A percentile compares a stretch with the other conserved stretches of the same genome.
These are phyloP conservation scores for Cicer chorassanicum DNA, from an alignment of 306 rosid genomes.

Conservation along the genomic window DNA sequence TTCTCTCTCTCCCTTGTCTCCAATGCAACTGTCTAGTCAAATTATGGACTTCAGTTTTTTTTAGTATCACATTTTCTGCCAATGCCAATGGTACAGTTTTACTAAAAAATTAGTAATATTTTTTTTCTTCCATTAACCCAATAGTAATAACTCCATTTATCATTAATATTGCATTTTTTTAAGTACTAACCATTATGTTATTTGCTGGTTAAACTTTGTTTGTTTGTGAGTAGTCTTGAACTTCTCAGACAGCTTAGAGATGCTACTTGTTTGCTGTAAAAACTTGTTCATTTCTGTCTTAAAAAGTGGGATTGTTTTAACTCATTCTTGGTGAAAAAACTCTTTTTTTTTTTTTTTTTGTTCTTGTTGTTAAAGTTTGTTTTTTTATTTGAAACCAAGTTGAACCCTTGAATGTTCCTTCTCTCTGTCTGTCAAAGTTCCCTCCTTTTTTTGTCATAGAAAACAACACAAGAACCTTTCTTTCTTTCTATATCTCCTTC, in stretches of 20 bases:
- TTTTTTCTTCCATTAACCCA: slow-evolving; percentile 18
- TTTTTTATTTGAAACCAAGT: slow-evolving; percentile 46
- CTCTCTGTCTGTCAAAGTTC: slow-evolving; percentile 50
- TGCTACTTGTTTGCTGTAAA: slow-evolving; percentile 45
- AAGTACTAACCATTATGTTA: slow-evolving; percentile 28
- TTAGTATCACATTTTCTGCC: slow-evolving; percentile 4
- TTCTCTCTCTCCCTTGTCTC: slow-evolving; percentile 45
- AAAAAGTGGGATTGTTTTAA: slow-evolving; percentile 48
- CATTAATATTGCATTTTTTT: background rate
- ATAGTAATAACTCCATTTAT: background rate
- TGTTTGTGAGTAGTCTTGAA: background rate
- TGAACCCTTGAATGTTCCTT: slow-evolving; percentile 35
- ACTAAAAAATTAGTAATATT: background rate
- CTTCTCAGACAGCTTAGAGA: background rate
- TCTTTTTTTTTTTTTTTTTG: slow-evolving; percentile 43
- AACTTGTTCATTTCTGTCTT: slow-evolving; percentile 38
- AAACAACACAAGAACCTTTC: slow-evolving; percentile 55
- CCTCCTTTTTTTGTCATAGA: slow-evolving; percentile 57
- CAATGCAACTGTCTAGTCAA: slow-evolving; percentile 37
- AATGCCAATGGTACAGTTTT: slow-evolving; percentile 31
- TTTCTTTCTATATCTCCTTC: slow-evolving; percentile 40
- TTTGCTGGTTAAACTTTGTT: background rate
- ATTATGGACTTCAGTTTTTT: slow-evolving; percentile 3
- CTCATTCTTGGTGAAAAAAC: slow-evolving; percentile 43
- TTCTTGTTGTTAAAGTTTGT: slow-evolving; percentile 20